These are phyloP conservation scores for Tulasnella sp. DNA, from an alignment of 768 basidiomycete genomes.

Conservation along the genomic window DNA sequence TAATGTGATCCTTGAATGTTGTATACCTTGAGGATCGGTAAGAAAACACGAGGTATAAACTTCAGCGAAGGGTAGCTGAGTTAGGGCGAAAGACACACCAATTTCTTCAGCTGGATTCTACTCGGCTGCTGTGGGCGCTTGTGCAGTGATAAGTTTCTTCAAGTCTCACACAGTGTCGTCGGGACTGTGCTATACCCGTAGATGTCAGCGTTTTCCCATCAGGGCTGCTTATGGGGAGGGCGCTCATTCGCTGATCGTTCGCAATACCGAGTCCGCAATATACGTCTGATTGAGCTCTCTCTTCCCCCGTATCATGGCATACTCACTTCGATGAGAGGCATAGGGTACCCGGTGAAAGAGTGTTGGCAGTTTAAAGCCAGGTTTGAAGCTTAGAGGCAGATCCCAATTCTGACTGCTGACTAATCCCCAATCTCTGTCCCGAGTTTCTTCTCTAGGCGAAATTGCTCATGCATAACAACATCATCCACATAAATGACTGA, in stretches of 20 bases:
- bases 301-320: no score
- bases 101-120: conserved; percentile 98
- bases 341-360: conserved; percentile 24
- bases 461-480: background rate
- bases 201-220: conserved; percentile 6
- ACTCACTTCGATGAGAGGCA: conserved; percentile 51
- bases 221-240: background rate
- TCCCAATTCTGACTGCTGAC: background rate
- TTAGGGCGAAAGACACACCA: conserved; percentile 44
- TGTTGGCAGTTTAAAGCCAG: background rate
- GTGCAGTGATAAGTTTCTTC: conserved; percentile 94
- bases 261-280: no score
- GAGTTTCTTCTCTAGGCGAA: background rate
- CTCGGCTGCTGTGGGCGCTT: conserved; percentile 74
- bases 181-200: conserved; percentile 90
- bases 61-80: background rate
- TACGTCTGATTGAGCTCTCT: no score
- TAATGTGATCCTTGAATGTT: conserved; percentile 94
- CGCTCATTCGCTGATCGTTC: conserved; percentile 75
- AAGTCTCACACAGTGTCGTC: conserved; percentile 96
- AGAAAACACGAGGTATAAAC: background rate
- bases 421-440: background rate
- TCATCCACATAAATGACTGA: background rate
- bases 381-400: no score
- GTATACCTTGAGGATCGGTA: background rate